These are phyloP conservation scores for Cyberlindnera mississippiensis DNA, from an alignment of 805 yeast species.

Conservation along the genomic window DNA sequence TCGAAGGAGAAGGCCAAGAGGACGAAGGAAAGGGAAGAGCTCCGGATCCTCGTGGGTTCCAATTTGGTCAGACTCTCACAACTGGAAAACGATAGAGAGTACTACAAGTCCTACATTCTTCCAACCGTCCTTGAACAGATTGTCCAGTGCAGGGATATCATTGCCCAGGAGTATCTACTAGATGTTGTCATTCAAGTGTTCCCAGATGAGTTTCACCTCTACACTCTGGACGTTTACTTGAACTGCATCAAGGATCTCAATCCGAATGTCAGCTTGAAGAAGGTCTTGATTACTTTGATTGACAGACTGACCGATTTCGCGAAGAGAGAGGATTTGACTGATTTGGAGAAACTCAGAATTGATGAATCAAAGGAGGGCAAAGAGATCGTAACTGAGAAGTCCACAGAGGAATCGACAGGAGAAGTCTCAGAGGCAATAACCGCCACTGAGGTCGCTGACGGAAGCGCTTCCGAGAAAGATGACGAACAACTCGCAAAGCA, in stretches of 20 bases:
- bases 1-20: slow-evolving; percentile 75
- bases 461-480: background rate
- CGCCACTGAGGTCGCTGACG: background rate
- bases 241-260: slow-evolving; percentile 61
- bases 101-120: slow-evolving; percentile 48
- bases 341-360: slow-evolving; percentile 20
- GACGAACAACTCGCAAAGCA: background rate
- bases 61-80: slow-evolving; percentile 87
- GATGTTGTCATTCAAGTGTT: slow-evolving; percentile 93
- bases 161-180: slow-evolving; percentile 88
- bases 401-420: slow-evolving; percentile 8
- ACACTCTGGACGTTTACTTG: slow-evolving; percentile 64
- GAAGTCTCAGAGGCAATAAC: slow-evolving; percentile 1
- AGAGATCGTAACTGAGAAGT: slow-evolving; percentile 2
- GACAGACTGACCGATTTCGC: slow-evolving; percentile 62
- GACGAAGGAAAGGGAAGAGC: slow-evolving; percentile 75
- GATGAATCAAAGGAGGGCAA: slow-evolving; percentile 19
- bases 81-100: slow-evolving; percentile 60
- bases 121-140: slow-evolving; percentile 87
- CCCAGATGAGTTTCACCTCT: slow-evolving; percentile 86
- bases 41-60: slow-evolving; percentile 89
- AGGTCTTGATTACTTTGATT: slow-evolving; percentile 64
- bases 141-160: slow-evolving; percentile 83
- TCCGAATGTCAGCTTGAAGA: slow-evolving; percentile 65
- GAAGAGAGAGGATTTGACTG: slow-evolving; percentile 33